Conservation (phyloP, 2,329 filamentous ascomycete species). For the Aureobasidium mangrovei region DNA sequence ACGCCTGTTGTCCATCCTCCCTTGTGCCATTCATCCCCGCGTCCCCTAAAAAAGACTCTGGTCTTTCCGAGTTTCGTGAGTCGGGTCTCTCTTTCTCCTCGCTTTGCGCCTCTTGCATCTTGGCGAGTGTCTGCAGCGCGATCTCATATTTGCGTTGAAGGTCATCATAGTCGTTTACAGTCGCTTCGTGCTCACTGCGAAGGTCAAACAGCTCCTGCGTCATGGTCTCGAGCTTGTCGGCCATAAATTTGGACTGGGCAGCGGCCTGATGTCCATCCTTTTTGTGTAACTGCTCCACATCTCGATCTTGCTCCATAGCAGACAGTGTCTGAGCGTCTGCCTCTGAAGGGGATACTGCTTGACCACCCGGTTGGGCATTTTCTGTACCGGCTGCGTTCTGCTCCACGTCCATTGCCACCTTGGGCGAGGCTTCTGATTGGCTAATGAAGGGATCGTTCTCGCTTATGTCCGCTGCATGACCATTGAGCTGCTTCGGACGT, state of each 20-base stretch:
- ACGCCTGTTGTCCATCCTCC: conserved; percentile 53
- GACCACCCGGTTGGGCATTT: neutral
- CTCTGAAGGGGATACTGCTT: neutral
- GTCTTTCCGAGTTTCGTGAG: conserved; percentile 41
- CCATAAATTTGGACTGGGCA: conserved; percentile 72
- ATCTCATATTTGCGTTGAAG: conserved; percentile 88
- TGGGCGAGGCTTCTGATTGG: neutral
- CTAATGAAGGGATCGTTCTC: neutral
- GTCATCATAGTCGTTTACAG: conserved; percentile 68
- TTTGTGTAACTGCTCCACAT: neutral
- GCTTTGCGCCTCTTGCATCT: conserved; percentile 67
- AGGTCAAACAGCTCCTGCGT: conserved; percentile 88
- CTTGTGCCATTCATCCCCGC: conserved; percentile 62
- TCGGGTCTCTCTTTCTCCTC: conserved; percentile 55
- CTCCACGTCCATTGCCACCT: neutral
- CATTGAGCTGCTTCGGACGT: conserved; percentile 25
- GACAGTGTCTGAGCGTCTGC: neutral
- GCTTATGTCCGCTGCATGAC: conserved; percentile 26
- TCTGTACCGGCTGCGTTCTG: neutral
- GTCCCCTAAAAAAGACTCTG: conserved; percentile 79
- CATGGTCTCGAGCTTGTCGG: conserved; percentile 84
- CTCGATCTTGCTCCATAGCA: neutral
- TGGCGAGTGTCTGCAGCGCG: conserved; percentile 69
- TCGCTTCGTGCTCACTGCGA: conserved; percentile 80
- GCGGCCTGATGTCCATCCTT: neutral